Evolutionary conservation across 108 stramenopile species (phyloP).

Genomic region (Stephanodiscus minutulus): DNA sequence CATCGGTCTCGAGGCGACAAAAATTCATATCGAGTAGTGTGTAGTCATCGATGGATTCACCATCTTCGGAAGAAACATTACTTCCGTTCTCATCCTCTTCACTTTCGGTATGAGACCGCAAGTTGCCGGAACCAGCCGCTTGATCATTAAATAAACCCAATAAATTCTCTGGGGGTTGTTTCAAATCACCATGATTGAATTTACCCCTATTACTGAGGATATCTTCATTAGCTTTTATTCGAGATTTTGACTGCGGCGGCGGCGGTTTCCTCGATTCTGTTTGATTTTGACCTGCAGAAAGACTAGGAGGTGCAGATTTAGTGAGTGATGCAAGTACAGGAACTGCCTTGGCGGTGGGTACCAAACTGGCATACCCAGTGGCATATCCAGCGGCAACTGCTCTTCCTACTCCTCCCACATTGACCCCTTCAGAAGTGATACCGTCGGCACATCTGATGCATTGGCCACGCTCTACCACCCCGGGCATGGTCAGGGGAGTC

Average conservation of each 20-base stretch:
- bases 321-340: slow-evolving; percentile 6
- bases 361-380: slow-evolving; percentile 2
- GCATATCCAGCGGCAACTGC: neutral
- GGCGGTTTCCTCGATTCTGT: neutral
- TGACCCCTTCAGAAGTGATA: neutral
- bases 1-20: slow-evolving; percentile 18
- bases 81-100: neutral
- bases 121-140: neutral
- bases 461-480: slow-evolving; percentile 52
- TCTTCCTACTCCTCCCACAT: neutral
- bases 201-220: neutral
- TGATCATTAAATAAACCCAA: neutral
- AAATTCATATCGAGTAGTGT: slow-evolving; percentile 25
- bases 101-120: neutral
- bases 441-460: slow-evolving; percentile 42
- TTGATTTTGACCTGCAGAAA: neutral
- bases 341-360: slow-evolving; percentile 19
- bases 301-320: neutral
- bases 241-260: neutral
- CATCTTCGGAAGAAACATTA: neutral
- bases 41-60: slow-evolving; percentile 22
- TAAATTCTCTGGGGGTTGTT: slow-evolving; percentile 5
- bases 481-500: slow-evolving; percentile 50
- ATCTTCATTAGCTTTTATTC: neutral
- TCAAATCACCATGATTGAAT: slow-evolving; percentile 5